Base-by-base conservation (phyloP, 371 early-diverging fungal species). In the Actinomortierella wolfii region DNA sequence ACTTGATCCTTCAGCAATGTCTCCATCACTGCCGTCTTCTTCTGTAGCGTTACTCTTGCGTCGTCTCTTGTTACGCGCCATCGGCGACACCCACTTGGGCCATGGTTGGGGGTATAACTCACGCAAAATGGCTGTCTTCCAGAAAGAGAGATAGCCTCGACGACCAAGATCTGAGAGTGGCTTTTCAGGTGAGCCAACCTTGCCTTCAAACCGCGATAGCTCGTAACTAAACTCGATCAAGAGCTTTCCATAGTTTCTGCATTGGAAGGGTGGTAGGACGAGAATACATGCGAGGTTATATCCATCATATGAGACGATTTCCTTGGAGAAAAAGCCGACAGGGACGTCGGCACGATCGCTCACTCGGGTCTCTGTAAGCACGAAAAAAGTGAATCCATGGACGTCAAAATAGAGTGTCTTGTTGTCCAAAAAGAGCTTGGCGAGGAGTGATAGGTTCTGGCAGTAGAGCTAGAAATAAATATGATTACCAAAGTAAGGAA, bases 361-460 rank as follows among this genome's bases (percentile, higher is more conserved):
- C 8, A 66, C 57, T 57, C 90, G 85, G 15, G 75, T 80, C 60
- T 90, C 87, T n/a, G 92, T 89, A 63, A 98, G 79, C 6, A 99
- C 88, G 78, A 98, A 99, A 61, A 99, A 99, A 53, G 95, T 82
- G 75, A 99, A 99, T 14, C 97, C 96, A 64, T 98, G 95, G 21
- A 98, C 94, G 64, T 99, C 99, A 76, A 95, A 99, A 64, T 96
- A 98, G 15, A 99, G 80, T 2, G 99, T 99, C 75, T 99, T 99
- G 80, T 97, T 96, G 77, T 99, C 99, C 51, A 99, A 80, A 80
- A 99, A 99, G 57, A 94, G 78, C 70, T 98, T 98, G 13, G 94
- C 90, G 44, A 99, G 77, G 28, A 99, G 81, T 29, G 97, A 96
- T 26, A 99, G 78, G 77, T 97, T 99, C 74, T 96, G 93, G 77